Conservation (phyloP, 176 grass and related monocot genomes). For the Triticum dicoccoides region DNA sequence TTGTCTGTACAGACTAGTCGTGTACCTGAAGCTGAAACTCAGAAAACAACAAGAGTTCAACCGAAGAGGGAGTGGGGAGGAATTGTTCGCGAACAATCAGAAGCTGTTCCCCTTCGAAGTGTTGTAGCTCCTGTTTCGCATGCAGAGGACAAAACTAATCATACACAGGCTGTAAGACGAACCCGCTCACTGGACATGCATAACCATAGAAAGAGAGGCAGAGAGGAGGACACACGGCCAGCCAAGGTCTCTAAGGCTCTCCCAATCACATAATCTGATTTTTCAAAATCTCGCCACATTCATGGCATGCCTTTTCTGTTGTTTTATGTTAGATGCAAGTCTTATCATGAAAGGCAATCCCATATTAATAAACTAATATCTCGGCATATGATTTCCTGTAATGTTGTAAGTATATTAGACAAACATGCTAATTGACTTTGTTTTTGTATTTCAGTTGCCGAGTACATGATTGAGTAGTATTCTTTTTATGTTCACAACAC, state of each 20-base stretch:
- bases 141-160: constrained; percentile 38
- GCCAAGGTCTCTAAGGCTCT: constrained; percentile 46
- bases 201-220: constrained; percentile 48
- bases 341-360: background rate
- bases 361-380: constrained; percentile 14
- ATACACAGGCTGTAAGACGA: constrained; percentile 30
- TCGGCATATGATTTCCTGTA: background rate
- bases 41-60: constrained; percentile 35
- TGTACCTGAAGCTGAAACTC: constrained; percentile 42
- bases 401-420: background rate
- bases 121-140: constrained; percentile 62
- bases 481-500: constrained; percentile 2
- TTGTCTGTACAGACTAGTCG: constrained; percentile 9
- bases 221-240: constrained; percentile 45
- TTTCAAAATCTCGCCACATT: constrained; percentile 12
- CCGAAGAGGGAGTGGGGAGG: constrained; percentile 60
- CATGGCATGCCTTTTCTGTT: background rate
- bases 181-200: constrained; percentile 33
- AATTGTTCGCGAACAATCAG: constrained; percentile 37
- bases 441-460: constrained; percentile 3
- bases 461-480: background rate
- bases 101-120: constrained; percentile 66
- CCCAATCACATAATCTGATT: background rate
- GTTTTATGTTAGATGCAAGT: constrained; percentile 2
- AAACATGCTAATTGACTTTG: background rate